A percentile compares a stretch with the other conserved stretches of the same genome.
Conservation (phyloP, 768 basidiomycete genomes). For the Russula sp. region DNA sequence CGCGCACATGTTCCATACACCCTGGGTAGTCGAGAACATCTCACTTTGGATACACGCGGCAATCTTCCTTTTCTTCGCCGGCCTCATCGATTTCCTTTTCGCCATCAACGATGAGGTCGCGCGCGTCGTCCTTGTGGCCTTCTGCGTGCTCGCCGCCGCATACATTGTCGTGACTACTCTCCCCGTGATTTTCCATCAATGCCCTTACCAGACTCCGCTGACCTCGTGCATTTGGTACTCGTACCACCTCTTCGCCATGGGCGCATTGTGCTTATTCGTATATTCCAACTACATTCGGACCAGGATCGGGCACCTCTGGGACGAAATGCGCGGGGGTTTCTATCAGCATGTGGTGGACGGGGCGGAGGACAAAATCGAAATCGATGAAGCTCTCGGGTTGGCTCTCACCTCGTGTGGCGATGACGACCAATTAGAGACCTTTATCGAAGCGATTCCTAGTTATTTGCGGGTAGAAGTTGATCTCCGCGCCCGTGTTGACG, state of each 20-base stretch:
- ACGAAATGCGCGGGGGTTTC: not conserved
- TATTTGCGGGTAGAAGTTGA: not conserved
- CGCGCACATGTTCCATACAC: not conserved
- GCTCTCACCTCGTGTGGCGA: not conserved
- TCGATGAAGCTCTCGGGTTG: not conserved
- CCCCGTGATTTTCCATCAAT: not conserved
- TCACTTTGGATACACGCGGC: no score
- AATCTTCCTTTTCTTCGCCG: no score
- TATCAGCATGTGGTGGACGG: not conserved
- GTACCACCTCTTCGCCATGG: not conserved
- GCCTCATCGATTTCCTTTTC: no score
- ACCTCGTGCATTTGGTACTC: slow-evolving; percentile 3
- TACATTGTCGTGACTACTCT: not conserved
- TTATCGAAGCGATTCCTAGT: not conserved
- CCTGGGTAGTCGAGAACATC: not conserved
- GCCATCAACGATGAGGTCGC: no score
- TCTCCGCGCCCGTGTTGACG: not conserved
- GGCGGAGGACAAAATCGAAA: not conserved
- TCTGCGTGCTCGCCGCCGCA: not conserved
- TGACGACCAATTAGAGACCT: not conserved
- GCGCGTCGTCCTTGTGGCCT: not conserved
- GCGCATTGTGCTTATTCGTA: not conserved
- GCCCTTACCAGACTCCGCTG: slow-evolving; percentile 1
- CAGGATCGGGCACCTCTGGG: not conserved
- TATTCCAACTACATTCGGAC: not conserved